A percentile compares a stretch with the other conserved stretches of the same genome.
Evolutionary conservation across 2,329 filamentous ascomycete species (phyloP).

Genomic region (Aspergillus fumigatiaffinis): DNA sequence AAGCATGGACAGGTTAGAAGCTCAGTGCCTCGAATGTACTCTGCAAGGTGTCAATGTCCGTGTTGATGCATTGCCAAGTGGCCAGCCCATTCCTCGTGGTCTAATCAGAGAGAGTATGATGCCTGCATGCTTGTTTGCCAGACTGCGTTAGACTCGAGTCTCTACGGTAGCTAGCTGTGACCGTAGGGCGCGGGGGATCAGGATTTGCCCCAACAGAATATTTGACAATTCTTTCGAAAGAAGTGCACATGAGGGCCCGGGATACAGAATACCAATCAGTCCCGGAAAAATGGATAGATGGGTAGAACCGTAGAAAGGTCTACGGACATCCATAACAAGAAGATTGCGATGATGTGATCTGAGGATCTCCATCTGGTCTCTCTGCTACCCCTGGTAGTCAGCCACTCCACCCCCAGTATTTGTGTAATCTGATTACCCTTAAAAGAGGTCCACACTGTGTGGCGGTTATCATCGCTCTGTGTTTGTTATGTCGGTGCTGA

Average conservation of each 20-base stretch:
- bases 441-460: conserved; percentile 3
- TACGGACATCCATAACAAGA: background rate
- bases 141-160: background rate
- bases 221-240: background rate
- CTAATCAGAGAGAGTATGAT: background rate
- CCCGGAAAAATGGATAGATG: no score
- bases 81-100: background rate
- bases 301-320: background rate
- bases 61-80: conserved; percentile 5
- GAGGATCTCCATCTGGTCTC: no score
- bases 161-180: background rate
- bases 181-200: background rate
- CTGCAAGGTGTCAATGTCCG: background rate
- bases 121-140: background rate
- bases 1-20: background rate
- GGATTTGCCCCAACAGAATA: background rate
- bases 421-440: background rate
- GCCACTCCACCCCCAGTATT: background rate
- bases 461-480: conserved; percentile 5
- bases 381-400: background rate
- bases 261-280: background rate
- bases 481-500: background rate
- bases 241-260: background rate
- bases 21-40: background rate
- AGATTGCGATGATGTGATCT: background rate